phyloP scores from a whole-genome alignment of 805 yeast species.

The Kodamaea restingae region DNA sequence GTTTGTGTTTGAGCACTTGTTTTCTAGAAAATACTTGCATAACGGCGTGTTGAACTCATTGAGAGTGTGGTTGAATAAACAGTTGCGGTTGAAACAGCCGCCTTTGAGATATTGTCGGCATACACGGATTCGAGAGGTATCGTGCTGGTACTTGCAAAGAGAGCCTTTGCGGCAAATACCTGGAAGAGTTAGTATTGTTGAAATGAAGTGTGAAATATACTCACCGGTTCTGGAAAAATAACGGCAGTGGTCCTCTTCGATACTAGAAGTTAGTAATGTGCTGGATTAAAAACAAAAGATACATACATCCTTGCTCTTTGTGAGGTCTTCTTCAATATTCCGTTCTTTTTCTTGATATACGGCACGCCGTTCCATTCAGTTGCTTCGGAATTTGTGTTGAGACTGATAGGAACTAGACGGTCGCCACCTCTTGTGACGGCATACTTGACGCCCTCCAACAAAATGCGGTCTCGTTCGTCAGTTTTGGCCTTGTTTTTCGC shows the following conservation, averaged over 20 bases:
- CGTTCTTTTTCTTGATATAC: slow-evolving; percentile 24
- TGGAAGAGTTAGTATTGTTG: slow-evolving; percentile 17
- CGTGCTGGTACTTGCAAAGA: slow-evolving; percentile 53
- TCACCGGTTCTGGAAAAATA: slow-evolving; percentile 38
- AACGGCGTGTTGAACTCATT: slow-evolving; percentile 53
- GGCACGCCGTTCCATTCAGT: slow-evolving; percentile 30
- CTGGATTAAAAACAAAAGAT: too few species aligned
- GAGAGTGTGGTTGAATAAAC: slow-evolving; percentile 55
- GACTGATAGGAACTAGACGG: slow-evolving; percentile 34
- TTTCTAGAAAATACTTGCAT: slow-evolving; percentile 26
- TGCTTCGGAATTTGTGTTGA: slow-evolving; percentile 6
- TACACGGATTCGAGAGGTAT: slow-evolving; percentile 45
- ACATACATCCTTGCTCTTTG: slow-evolving; percentile 15
- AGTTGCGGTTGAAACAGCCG: slow-evolving; percentile 44
- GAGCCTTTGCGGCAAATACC: slow-evolving; percentile 53
- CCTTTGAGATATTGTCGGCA: slow-evolving; percentile 50
- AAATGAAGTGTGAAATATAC: slow-evolving; percentile 14
- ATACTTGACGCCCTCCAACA: slow-evolving; percentile 40
- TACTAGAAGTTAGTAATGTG: slow-evolving; percentile 11
- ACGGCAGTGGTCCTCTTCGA: slow-evolving; percentile 24
- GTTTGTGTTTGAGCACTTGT: slow-evolving; percentile 36
- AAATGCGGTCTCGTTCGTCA: slow-evolving; percentile 44
- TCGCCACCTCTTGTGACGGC: slow-evolving; percentile 41
- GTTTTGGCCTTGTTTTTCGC: slow-evolving; percentile 30
- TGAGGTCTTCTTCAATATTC: slow-evolving; percentile 20